Conservation (phyloP, 2,329 filamentous ascomycete genomes). For the Magnaporthales sp. region DNA sequence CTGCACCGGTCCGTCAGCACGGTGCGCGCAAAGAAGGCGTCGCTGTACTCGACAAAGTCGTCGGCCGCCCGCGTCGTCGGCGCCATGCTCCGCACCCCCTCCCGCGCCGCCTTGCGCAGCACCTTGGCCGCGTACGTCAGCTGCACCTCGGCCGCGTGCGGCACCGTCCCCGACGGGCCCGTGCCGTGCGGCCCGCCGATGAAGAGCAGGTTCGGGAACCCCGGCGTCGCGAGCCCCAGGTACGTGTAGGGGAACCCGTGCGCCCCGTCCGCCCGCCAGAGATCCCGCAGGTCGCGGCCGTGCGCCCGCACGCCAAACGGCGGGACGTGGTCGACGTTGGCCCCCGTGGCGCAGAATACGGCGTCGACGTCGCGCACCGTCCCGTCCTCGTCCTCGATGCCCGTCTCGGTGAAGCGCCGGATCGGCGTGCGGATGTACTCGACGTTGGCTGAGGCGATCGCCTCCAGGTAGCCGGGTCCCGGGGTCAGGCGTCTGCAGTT, state of each 20-base stretch:
- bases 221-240: slow-evolving; percentile 17
- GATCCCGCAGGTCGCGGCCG: slow-evolving; percentile 36
- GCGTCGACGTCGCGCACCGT: slow-evolving; percentile 49
- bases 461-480: slow-evolving; percentile 59
- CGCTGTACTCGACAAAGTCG: slow-evolving; percentile 12
- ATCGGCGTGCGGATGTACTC: slow-evolving; percentile 50
- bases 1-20: slow-evolving; percentile 10
- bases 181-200: slow-evolving; percentile 11
- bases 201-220: slow-evolving; percentile 20
- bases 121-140: slow-evolving; percentile 11
- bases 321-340: slow-evolving; percentile 49
- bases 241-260: slow-evolving; percentile 13
- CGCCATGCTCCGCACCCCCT: slow-evolving; percentile 10
- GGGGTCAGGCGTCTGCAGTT: slow-evolving; percentile 58
- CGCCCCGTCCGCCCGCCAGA: slow-evolving; percentile 44
- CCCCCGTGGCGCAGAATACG: slow-evolving; percentile 61
- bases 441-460: slow-evolving; percentile 50
- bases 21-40: slow-evolving; percentile 9
- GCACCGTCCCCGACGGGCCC: slow-evolving; percentile 10
- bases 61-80: slow-evolving; percentile 10
- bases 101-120: slow-evolving; percentile 11
- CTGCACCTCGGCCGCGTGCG: slow-evolving; percentile 11
- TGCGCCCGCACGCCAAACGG: slow-evolving; percentile 51
- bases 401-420: slow-evolving; percentile 45
- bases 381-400: slow-evolving; percentile 53